These are phyloP conservation scores for Phlyctochytrium planicorne DNA, from an alignment of 192 early-diverging fungal species.

Conservation along the genomic window DNA sequence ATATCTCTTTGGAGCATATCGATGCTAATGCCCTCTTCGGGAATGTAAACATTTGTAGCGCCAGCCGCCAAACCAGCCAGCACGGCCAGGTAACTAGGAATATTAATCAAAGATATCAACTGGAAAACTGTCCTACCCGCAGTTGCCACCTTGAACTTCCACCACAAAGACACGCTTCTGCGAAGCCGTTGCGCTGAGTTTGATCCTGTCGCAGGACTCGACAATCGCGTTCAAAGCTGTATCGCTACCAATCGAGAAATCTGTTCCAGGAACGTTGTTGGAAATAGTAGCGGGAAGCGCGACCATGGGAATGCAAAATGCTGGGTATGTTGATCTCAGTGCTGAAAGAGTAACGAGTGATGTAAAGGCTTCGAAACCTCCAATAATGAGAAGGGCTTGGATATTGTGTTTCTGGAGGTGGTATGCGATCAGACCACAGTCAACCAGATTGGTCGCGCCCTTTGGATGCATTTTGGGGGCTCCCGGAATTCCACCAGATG, in stretches of 20 bases:
- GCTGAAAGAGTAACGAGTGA: conserved; percentile 70
- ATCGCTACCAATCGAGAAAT: conserved; percentile 91
- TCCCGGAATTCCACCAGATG: conserved; percentile 40
- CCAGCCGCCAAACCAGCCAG: conserved; percentile 83
- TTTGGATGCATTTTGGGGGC: conserved; percentile 27
- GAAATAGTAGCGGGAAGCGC: conserved; percentile 93
- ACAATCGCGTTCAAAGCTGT: conserved; percentile 95
- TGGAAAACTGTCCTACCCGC: conserved; percentile 59
- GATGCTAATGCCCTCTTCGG: conserved; percentile 85
- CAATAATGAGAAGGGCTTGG: conserved; percentile 88
- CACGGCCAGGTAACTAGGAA: conserved; percentile 70
- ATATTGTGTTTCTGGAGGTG: conserved; percentile 89
- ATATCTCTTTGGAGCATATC: conserved; percentile 82
- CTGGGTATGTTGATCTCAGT: conserved; percentile 78
- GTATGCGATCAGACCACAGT: conserved; percentile 88
- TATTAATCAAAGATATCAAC: conserved; percentile 6
- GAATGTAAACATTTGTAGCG: conserved; percentile 90
- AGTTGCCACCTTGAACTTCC: conserved; percentile 94
- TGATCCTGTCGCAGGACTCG: conserved; percentile 84
- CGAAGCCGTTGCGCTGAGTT: conserved; percentile 87
- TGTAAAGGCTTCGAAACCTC: conserved; percentile 94
- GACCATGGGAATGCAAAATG: conserved; percentile 91
- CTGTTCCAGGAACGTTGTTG: conserved; percentile 97
- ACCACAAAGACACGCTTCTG: conserved; percentile 93
- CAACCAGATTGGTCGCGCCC: conserved; percentile 47